phyloP scores from a whole-genome alignment of 495 filamentous ascomycete species.

The Neurospora intermedia region DNA sequence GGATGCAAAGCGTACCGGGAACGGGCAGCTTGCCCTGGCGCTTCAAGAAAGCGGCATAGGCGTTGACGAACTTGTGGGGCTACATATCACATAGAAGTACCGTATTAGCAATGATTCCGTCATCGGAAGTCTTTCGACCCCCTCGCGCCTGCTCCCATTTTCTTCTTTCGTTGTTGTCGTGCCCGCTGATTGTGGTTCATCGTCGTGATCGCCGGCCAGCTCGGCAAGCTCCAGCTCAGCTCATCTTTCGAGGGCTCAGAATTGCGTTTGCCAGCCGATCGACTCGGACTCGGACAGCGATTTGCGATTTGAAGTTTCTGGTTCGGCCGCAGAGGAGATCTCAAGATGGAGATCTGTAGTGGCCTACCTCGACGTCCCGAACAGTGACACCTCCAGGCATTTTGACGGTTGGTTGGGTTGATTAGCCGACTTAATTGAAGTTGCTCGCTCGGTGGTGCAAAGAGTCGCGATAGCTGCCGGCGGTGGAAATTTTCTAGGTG shows the following conservation, averaged over 20 bases:
- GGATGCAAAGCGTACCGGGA: constrained; percentile 51
- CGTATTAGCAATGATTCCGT: constrained; percentile 48
- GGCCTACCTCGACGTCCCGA: constrained; percentile 84
- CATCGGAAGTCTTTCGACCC: constrained; percentile 48
- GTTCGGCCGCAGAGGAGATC: constrained; percentile 15
- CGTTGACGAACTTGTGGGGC: constrained; percentile 90
- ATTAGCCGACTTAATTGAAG: constrained; percentile 9
- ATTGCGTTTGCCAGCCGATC: constrained; percentile 5
- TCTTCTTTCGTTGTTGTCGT: constrained; percentile 20
- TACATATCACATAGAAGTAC: constrained; percentile 32
- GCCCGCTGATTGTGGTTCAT: constrained; percentile 2
- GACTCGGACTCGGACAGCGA: constrained; percentile 16
- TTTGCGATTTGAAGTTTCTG: constrained; percentile 13
- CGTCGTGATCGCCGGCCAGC: constrained; percentile 17
- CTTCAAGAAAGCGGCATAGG: constrained; percentile 97
- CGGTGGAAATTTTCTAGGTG: constrained; percentile 15
- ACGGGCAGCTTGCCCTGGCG: constrained; percentile 97
- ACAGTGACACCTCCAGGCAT: constrained; percentile 77
- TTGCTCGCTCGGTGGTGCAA: constrained; percentile 17
- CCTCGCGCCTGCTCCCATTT: constrained; percentile 44
- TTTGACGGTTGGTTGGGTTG: constrained; percentile 43
- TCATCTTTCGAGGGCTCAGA: constrained; percentile 3
- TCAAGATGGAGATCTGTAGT: constrained; percentile 18
- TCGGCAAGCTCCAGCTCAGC: constrained; percentile 1
- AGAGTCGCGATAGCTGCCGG: constrained; percentile 6